Evolutionary conservation across 192 early-diverging fungal genomes (phyloP), one percentile per base, ranked within the genome.

Genomic region (Polychytrium aggregatum): DNA sequence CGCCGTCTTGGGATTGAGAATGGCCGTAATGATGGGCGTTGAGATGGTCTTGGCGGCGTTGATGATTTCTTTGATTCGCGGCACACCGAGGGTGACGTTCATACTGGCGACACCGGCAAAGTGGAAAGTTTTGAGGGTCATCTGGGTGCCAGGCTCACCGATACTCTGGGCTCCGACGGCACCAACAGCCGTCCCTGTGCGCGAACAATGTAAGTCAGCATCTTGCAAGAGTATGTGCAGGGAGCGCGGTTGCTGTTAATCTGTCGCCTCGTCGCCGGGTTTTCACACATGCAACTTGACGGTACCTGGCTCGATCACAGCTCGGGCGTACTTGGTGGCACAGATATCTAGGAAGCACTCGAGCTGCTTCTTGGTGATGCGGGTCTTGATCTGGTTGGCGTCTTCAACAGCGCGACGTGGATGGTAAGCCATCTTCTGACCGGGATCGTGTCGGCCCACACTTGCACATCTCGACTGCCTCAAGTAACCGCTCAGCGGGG

Each of bases 121-220:
- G 72, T 99, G 96, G 86, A 99, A 99, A 64, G 96, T 92, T 69
- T 96, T 96, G 46, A 99, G 65, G 46, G 96, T 99, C 96, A 99
- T 99, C 60, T 99, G 96, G 2, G 96, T 99, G 40, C 92, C 92
- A 13, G 96, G 96, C 56, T 99, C 96, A 50, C 96, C 96, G 55
- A 99, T 94, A 30, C 82, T 85, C 63, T 97, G 92, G 2, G 93
- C 96, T 22, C 91, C 96, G 40, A 99, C 71, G 25, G 96, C 93
- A 17, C 96, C 96, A 6, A 97, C 93, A 31, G 91, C 93, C 1
- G 92, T 78, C 25, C 74, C 70, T 65, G n/a, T 25, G 21, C 44
- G 3, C 36, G 36, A 17, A 8, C 3, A 46, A 8, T 1, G 37
- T 50, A 39, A 6, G 48, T 39, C 17, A 22, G 22, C 0, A 44